These are phyloP conservation scores for Termitomyces sp. DNA, from an alignment of 768 basidiomycete genomes.

Conservation along the genomic window DNA sequence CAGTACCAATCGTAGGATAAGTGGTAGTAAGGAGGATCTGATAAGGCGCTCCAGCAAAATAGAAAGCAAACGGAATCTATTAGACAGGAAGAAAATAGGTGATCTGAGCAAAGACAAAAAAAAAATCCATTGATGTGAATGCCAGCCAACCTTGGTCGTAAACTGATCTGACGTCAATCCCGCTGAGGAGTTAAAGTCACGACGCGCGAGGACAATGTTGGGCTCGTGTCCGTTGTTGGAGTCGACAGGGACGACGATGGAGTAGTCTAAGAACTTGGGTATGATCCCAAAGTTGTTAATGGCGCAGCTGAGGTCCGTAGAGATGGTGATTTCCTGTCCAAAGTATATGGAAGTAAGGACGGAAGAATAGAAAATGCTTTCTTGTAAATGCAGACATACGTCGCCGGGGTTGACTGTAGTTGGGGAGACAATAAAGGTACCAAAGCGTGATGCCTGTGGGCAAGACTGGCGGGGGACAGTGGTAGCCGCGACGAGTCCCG, in stretches of 20 bases:
- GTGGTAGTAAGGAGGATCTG: neutral
- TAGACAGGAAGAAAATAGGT: neutral
- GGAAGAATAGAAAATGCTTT: neutral
- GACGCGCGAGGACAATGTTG: conserved; percentile 10
- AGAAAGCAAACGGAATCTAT: conserved; percentile 3
- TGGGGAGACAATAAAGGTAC: conserved; percentile 3
- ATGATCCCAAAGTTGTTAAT: conserved; percentile 4
- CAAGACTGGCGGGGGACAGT: conserved; percentile 2
- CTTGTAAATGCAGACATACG: neutral
- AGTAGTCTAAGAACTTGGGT: conserved; percentile 10
- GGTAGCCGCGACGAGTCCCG: conserved; percentile 4
- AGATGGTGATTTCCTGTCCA: conserved; percentile 2
- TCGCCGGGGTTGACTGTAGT: conserved; percentile 9
- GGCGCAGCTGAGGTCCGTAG: conserved; percentile 4
- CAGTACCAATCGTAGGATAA: conserved; percentile 2
- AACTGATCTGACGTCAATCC: conserved; percentile 6
- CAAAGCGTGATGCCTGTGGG: conserved; percentile 9
- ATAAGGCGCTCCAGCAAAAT: conserved; percentile 2
- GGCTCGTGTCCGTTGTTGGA: conserved; percentile 11
- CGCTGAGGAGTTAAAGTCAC: neutral
- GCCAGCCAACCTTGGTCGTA: conserved; percentile 4
- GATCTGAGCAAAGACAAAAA: neutral
- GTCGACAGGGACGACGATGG: neutral
- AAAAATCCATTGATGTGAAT: no score
- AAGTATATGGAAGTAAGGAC: neutral